Base-by-base conservation (phyloP, 768 basidiomycete species). In the Pleurotus djamor region DNA sequence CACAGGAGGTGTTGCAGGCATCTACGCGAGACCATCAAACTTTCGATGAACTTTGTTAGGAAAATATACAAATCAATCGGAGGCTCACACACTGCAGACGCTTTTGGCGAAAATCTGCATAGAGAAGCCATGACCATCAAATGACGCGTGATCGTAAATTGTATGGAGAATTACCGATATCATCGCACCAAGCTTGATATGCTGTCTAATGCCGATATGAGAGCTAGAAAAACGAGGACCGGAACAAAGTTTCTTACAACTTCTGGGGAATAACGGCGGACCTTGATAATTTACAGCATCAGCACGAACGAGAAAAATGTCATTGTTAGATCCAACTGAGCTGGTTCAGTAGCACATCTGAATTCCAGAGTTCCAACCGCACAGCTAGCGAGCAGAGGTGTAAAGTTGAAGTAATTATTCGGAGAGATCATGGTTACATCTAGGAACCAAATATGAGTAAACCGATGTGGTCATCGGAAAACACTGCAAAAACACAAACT, bases 281-380 rank as follows among this genome's bases (percentile, higher is more conserved):
- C 83, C 83, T 84, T 59, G 35, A 49, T 47, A 35, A 45, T n/a
- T 36, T 28, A 12, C 38, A 60, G 48, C 3, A 49, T 50, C 10
- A 58, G 16, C 14, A 8, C 21, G 38, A 41, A 38, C 34, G 36
- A 36, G 36, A 14, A 28, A 32, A 44, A 44, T 21, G 1, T 50
- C 41, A 43, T 16, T 63, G 44, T 47, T 50, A 28, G 72, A 88
- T 65, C 52, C 28, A 28, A 56, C 17, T 38, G 14, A 41, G 92
- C 92, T 1, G 92, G 85, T 71, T 95, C 93, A 36, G 93, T 77
- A 0, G 91, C 88, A 65, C 88, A 87, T 28, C 92, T 77, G 67
- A 88, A 92, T 63, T 94, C 92, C 49, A 96, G 76, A 5, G 93
- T 94, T 2, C 94, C 94, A 28, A 93, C 91, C 3, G 91, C 83